phyloP scores from a whole-genome alignment of 78 protist genomes.

The Pigoraptor vietnamica region DNA sequence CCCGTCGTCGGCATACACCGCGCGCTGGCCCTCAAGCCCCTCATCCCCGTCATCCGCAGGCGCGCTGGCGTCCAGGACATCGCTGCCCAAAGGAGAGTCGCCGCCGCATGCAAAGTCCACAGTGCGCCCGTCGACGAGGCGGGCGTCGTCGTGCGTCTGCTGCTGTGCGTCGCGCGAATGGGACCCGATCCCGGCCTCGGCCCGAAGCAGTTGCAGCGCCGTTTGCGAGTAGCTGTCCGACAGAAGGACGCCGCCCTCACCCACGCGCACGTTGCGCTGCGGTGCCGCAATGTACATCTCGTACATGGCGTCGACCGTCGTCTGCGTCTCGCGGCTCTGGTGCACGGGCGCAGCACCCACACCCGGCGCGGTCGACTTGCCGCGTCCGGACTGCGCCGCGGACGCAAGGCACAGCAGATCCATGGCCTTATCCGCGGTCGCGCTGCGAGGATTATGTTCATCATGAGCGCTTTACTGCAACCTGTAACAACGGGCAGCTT shows the following conservation, averaged over 20 bases:
- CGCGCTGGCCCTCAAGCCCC: background rate
- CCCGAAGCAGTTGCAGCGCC: background rate
- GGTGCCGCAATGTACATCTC: background rate
- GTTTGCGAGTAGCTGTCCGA: background rate
- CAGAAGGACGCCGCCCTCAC: background rate
- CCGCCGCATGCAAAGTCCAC: background rate
- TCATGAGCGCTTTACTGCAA: too few relatives aligned
- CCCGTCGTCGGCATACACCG: background rate
- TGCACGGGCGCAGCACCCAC: background rate
- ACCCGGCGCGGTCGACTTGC: background rate
- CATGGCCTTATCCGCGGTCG: too few relatives aligned
- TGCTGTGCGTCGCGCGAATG: background rate
- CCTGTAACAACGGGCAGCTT: too few relatives aligned
- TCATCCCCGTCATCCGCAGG: background rate
- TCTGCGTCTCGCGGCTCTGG: background rate
- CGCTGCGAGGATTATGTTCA: too few relatives aligned
- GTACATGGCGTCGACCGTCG: background rate
- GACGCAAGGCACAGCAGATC: background rate
- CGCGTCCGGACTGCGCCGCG: background rate
- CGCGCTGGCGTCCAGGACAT: background rate
- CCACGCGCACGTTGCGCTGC: background rate
- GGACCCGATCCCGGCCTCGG: background rate
- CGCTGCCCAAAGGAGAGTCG: background rate
- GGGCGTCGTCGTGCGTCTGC: background rate
- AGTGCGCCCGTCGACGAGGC: background rate